Percentiles rank a stretch among this genome's conserved stretches.
Conservation (phyloP, 768 basidiomycete species). For the Phaffia australis region DNA sequence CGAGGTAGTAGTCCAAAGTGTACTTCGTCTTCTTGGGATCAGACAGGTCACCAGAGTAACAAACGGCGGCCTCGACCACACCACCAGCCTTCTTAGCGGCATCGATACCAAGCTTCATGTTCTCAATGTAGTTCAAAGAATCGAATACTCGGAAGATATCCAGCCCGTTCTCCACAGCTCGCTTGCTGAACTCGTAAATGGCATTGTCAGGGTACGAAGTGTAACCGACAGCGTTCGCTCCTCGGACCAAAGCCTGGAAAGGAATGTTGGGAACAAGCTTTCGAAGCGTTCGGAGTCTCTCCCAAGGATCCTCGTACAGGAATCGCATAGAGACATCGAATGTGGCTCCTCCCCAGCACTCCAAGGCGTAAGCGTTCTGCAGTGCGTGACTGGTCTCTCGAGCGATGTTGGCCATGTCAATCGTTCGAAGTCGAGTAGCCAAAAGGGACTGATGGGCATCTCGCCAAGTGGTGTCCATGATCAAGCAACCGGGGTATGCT, state of each 20-base stretch:
- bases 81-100: constrained; percentile 99
- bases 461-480: constrained; percentile 85
- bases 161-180: constrained; percentile 97
- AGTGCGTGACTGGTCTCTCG: constrained; percentile 93
- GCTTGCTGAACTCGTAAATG: constrained; percentile 98
- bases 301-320: constrained; percentile 99
- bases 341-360: constrained; percentile 84
- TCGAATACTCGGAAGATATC: constrained; percentile 99
- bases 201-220: constrained; percentile 96
- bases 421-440: constrained; percentile 87
- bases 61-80: constrained; percentile 92
- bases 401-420: constrained; percentile 96
- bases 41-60: constrained; percentile 96
- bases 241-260: constrained; percentile 93
- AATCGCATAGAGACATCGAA: constrained; percentile 99
- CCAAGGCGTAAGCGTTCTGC: constrained; percentile 87
- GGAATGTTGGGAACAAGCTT: constrained; percentile 98
- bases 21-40: constrained; percentile 93
- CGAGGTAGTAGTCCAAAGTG: constrained; percentile 91
- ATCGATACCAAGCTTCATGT: constrained; percentile 98
- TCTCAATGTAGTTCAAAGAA: constrained; percentile 95
- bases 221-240: constrained; percentile 98
- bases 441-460: constrained; percentile 97
- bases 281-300: constrained; percentile 81
- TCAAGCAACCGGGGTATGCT: constrained; percentile 79